These are phyloP conservation scores for Aspergillus incahuasiensis DNA, from an alignment of 495 filamentous ascomycete species.

Conservation along the genomic window DNA sequence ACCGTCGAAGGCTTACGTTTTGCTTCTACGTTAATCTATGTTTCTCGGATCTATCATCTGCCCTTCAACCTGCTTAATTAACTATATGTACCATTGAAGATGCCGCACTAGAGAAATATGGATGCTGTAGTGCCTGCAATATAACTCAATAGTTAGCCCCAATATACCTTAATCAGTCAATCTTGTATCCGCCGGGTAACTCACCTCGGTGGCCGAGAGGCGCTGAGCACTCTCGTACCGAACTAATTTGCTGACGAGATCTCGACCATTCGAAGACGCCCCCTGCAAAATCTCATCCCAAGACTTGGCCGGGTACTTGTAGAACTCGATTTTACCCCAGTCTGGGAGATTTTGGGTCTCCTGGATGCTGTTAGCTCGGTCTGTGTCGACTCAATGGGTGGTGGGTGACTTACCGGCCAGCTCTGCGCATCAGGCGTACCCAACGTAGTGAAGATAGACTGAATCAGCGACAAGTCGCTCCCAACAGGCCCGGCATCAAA, in stretches of 20 bases:
- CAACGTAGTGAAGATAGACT: slow-evolving; percentile 82
- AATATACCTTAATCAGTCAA: too few relatives aligned
- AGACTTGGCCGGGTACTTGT: slow-evolving; percentile 43
- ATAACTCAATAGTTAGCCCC: too few relatives aligned
- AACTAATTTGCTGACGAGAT: slow-evolving; percentile 52
- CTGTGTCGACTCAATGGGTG: background rate
- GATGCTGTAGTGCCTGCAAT: too few relatives aligned
- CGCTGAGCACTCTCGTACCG: slow-evolving; percentile 52
- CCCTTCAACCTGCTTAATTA: too few relatives aligned
- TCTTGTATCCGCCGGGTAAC: too few relatives aligned
- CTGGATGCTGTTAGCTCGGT: slow-evolving; percentile 26
- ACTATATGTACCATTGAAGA: too few relatives aligned
- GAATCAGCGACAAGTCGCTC: slow-evolving; percentile 84
- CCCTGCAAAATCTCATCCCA: slow-evolving; percentile 53
- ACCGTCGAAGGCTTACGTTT: too few relatives aligned
- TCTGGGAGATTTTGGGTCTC: slow-evolving; percentile 54
- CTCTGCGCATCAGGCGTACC: slow-evolving; percentile 72
- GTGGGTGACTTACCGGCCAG: slow-evolving; percentile 61
- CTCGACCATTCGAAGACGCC: slow-evolving; percentile 44
- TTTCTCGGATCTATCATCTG: too few relatives aligned
- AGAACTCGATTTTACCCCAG: slow-evolving; percentile 64
- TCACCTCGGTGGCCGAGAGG: slow-evolving; percentile 48
- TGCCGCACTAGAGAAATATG: too few relatives aligned
- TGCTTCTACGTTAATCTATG: too few relatives aligned
- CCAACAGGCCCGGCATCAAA: slow-evolving; percentile 87